phyloP scores from a whole-genome alignment of 129 eudicot species.

The Flaveria trinervia region DNA sequence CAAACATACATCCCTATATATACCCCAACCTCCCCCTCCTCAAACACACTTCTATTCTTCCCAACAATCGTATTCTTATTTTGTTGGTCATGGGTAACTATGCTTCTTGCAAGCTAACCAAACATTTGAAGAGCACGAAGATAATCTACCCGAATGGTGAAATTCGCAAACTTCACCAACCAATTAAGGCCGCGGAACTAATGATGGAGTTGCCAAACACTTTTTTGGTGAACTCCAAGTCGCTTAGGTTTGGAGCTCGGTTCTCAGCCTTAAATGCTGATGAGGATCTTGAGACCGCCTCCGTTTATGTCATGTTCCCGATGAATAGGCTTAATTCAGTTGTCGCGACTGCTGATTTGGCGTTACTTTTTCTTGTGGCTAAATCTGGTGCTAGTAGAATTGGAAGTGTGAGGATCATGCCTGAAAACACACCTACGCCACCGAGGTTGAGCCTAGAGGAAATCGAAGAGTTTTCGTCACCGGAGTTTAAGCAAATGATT shows the following conservation, averaged over 20 bases:
- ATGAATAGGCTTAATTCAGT: conserved; percentile 57
- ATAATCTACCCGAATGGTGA: conserved; percentile 63
- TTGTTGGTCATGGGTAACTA: conserved; percentile 30
- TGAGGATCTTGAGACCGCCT: conserved; percentile 62
- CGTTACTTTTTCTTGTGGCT: conserved; percentile 51
- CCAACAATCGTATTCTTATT: neutral
- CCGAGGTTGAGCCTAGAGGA: conserved; percentile 43
- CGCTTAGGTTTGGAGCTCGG: conserved; percentile 59
- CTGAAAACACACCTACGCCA: conserved; percentile 43
- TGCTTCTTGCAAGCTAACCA: conserved; percentile 38
- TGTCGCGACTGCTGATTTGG: conserved; percentile 68
- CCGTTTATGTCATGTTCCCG: conserved; percentile 59
- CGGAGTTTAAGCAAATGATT: conserved; percentile 66
- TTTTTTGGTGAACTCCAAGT: conserved; percentile 56
- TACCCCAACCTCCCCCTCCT: neutral
- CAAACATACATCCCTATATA: conserved; percentile 30
- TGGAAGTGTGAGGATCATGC: conserved; percentile 48
- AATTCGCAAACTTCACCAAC: conserved; percentile 50
- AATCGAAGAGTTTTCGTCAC: conserved; percentile 36
- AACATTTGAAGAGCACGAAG: conserved; percentile 42
- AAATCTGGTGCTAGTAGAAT: conserved; percentile 36
- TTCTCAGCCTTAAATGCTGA: conserved; percentile 70
- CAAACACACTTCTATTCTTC: neutral
- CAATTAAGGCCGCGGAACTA: conserved; percentile 69
- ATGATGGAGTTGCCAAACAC: conserved; percentile 63